Conservation (phyloP, 164 flowering plant species). For the Macadamia tetraphylla region DNA sequence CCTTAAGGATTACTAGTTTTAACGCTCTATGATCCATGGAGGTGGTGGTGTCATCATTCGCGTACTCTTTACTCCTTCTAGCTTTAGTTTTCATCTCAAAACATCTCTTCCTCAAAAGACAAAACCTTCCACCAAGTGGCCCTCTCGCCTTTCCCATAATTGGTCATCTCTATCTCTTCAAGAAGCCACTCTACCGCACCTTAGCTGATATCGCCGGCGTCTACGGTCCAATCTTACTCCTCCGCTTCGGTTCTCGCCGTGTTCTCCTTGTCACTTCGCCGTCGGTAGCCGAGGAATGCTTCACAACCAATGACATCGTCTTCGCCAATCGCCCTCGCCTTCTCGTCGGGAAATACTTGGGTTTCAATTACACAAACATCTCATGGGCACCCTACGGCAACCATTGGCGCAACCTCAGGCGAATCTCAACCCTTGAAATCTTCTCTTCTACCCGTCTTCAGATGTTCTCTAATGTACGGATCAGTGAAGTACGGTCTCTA, state of each 20-base stretch:
- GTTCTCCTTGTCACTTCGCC: slow-evolving; percentile 48
- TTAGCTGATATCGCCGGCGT: slow-evolving; percentile 16
- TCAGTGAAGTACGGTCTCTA: slow-evolving; percentile 29
- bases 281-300: slow-evolving; percentile 39
- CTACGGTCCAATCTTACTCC: slow-evolving; percentile 24
- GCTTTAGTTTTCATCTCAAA: slow-evolving; percentile 11
- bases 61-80: slow-evolving; percentile 1
- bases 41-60: slow-evolving; percentile 7
- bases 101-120: slow-evolving; percentile 1
- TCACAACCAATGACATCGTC: slow-evolving; percentile 37
- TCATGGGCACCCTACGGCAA: slow-evolving; percentile 39
- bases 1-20: too few species aligned
- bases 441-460: slow-evolving; percentile 35
- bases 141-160: slow-evolving; percentile 34
- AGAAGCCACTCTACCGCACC: slow-evolving; percentile 13
- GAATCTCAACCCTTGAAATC: slow-evolving; percentile 29
- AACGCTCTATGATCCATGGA: too few species aligned
- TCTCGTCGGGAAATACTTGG: slow-evolving; percentile 28
- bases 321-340: slow-evolving; percentile 49
- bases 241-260: slow-evolving; percentile 26
- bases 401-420: slow-evolving; percentile 48
- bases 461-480: slow-evolving; percentile 19
- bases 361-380: slow-evolving; percentile 28
- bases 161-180: slow-evolving; percentile 31
- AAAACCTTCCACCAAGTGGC: slow-evolving; percentile 33